Evolutionary conservation across 139 green algal genomes (phyloP), one percentile per base, ranked within the genome.

Genomic region (Chara braunii): DNA sequence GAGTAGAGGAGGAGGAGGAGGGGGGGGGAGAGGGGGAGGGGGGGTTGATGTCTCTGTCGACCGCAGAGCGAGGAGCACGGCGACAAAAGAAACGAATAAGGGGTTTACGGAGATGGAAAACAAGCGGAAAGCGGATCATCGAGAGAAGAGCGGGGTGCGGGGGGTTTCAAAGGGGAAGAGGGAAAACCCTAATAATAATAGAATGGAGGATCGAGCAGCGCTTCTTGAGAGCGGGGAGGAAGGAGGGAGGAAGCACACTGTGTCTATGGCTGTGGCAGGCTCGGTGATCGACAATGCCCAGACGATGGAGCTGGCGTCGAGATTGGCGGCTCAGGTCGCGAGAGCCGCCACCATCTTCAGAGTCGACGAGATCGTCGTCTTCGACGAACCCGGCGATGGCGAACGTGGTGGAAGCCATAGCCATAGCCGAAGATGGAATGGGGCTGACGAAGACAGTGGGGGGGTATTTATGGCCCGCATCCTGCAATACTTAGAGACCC

Each of bases 261-360:
- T 80, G 28, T 78, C 72, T 23, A 82, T 80, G 9, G 73, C 73
- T n/a, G 62, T 80, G 59, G 18, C 69, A 24, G 71, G 73, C 9
- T 78, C 72, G 4, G 58, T 80, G 32, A 53, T 80, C 30, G 73
- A 80, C 43, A 80, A 80, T 30, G 69, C 73, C 32, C 73, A 80
- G 72, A 65, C 56, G 18, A 31, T 80, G 9, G 73, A 80, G 45
- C 63, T 81, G 9, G 71, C 70, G 26, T 81, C 6, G 31, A 36
- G 64, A 56, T 34, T 80, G 8, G 72, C 72, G 34, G 72, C 71
- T 35, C 72, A 80, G 72, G 52, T 80, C 23, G 72, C 70, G 23
- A 59, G 72, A 14, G 70, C 56, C 24, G 73, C 73, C 22, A 61
- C 65, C 26, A 82, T 80, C 26, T 81, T 80, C 43, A 35, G 35